A percentile compares a stretch with the other conserved stretches of the same genome.
Conservation (phyloP, 2,329 filamentous ascomycete species). For the Rutstroemia sp. region DNA sequence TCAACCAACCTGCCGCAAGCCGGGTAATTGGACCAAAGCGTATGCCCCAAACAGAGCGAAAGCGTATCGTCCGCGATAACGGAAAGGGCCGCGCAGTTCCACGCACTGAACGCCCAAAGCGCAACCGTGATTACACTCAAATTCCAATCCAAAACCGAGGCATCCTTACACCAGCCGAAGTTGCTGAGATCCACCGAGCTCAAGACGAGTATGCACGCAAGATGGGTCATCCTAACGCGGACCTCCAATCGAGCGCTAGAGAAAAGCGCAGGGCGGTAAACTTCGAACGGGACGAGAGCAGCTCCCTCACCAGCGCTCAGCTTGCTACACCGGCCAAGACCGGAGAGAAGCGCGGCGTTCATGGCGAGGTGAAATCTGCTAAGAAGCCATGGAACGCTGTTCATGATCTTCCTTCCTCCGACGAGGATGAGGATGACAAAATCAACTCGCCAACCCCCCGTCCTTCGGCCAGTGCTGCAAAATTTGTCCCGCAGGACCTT, state of each 20-base stretch:
- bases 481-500: no score
- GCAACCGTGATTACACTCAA: background rate
- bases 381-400: background rate
- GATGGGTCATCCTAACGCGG: background rate
- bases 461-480: background rate
- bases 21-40: background rate
- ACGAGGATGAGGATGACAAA: background rate
- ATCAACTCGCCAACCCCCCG: background rate
- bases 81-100: background rate
- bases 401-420: background rate
- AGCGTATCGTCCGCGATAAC: background rate
- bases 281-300: background rate
- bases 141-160: background rate
- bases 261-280: background rate
- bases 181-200: background rate
- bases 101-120: conserved; percentile 2
- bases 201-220: conserved; percentile 6
- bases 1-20: background rate
- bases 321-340: background rate
- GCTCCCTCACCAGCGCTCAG: background rate
- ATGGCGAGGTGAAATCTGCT: background rate
- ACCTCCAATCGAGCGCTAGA: background rate
- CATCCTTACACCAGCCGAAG: background rate
- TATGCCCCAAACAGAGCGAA: conserved; percentile 6
- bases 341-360: background rate